A percentile compares a stretch with the other conserved stretches of the same genome.
These are phyloP conservation scores for Lepiota subincarnata DNA, from an alignment of 768 basidiomycete genomes.

Conservation along the genomic window DNA sequence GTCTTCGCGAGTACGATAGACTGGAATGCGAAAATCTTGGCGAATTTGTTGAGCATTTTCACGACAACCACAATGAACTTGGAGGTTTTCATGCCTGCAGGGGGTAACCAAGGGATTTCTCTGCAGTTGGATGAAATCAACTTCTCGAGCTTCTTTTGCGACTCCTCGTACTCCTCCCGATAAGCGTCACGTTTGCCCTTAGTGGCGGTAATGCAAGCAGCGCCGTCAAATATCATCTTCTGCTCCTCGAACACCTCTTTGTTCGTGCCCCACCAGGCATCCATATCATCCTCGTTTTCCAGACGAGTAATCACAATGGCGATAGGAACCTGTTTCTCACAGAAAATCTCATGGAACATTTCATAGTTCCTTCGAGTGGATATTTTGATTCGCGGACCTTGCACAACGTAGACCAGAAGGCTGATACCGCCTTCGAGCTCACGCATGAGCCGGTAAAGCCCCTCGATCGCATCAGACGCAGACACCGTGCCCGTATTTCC, in stretches of 20 bases:
- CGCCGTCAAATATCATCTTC: slow-evolving; percentile 23
- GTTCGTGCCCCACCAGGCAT: slow-evolving; percentile 28
- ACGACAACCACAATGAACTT: too few species aligned
- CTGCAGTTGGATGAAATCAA: neutral
- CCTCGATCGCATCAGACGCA: slow-evolving; percentile 17
- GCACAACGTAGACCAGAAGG: slow-evolving; percentile 36
- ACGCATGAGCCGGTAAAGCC: slow-evolving; percentile 27
- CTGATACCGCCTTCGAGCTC: slow-evolving; percentile 30
- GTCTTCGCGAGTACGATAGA: too few species aligned
- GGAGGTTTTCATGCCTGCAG: too few species aligned
- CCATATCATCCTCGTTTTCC: slow-evolving; percentile 25
- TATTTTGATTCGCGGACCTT: slow-evolving; percentile 30
- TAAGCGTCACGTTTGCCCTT: slow-evolving; percentile 21
- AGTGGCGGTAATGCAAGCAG: slow-evolving; percentile 35
- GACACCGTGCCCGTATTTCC: slow-evolving; percentile 4
- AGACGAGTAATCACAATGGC: slow-evolving; percentile 34
- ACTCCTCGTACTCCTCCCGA: slow-evolving; percentile 7
- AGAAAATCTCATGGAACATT: slow-evolving; percentile 32
- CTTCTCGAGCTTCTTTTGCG: neutral
- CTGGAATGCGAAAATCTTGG: too few species aligned
- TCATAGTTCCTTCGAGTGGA: slow-evolving; percentile 32
- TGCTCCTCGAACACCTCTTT: slow-evolving; percentile 23
- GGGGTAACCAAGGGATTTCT: too few species aligned
- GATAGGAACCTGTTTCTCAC: slow-evolving; percentile 32
- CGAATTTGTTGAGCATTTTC: too few species aligned